Evolutionary conservation across 2,329 filamentous ascomycete species (phyloP).

Genomic region (Plectosphaerella sp.): DNA sequence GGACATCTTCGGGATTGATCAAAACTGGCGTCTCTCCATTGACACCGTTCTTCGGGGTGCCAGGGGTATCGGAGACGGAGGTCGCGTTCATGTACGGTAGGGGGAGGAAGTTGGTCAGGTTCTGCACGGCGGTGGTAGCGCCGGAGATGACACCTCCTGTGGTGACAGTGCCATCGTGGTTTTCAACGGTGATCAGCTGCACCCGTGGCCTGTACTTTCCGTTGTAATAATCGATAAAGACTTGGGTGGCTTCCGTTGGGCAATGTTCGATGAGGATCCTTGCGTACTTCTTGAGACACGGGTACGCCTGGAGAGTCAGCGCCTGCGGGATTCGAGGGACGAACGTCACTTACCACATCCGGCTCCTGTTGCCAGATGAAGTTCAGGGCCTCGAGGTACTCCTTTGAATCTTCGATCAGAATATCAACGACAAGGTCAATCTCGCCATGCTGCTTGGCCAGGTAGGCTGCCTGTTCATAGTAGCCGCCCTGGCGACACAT

Average conservation of each 20-base stretch:
- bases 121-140: constrained; percentile 70
- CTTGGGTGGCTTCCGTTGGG: constrained; percentile 71
- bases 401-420: constrained; percentile 89
- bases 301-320: constrained; percentile 62
- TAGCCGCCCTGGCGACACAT: constrained; percentile 98
- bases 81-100: constrained; percentile 77
- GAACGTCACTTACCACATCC: constrained; percentile 52
- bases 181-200: constrained; percentile 37
- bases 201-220: constrained; percentile 74
- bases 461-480: constrained; percentile 91
- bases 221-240: constrained; percentile 95
- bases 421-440: constrained; percentile 94
- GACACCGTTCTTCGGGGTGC: constrained; percentile 43
- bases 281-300: constrained; percentile 91
- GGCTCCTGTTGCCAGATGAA: constrained; percentile 89
- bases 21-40: constrained; percentile 43
- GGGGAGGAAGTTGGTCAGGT: constrained; percentile 76
- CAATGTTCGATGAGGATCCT: constrained; percentile 86
- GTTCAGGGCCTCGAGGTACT: constrained; percentile 80
- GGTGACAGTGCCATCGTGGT: constrained; percentile 29
- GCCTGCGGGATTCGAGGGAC: not conserved
- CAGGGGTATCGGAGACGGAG: constrained; percentile 44
- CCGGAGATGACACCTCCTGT: constrained; percentile 41
- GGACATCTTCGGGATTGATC: constrained; percentile 40
- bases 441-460: constrained; percentile 91